Evolutionary conservation across 78 protist species (phyloP), one percentile per base, ranked within the genome.

Genomic region (Cavenderia fasciculata): DNA sequence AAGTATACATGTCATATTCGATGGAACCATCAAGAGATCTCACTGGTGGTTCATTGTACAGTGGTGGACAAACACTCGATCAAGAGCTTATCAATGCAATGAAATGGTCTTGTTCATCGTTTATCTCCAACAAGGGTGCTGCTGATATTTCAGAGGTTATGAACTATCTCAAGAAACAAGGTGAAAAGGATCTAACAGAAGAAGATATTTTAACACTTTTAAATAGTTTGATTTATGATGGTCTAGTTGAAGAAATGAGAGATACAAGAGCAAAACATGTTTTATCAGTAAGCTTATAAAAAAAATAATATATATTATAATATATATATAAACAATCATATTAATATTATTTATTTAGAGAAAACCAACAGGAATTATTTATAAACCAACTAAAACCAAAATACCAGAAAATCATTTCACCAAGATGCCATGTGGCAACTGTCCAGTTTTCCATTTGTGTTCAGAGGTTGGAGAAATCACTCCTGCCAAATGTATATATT

Each of bases 371-470:
- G 90, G 85, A 36, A 27, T 82, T 2, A 27, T 75, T 16, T 72
- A 77, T 73, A 70, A 65, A 51, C 85, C 85, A 70, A 74, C 91
- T 8, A 82, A 65, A 63, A 68, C 76, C 21, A 59, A 54, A 16
- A 70, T 74, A 19, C 75, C 77, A n/a, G 85, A 47, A 33, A 91
- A 77, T 46, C 57, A 71, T 49, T 66, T 84, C 41, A 52, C 84
- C 36, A 65, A 70, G 29, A 92, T 92, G 84, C 95, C 95, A n/a
- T 92, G 95, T 72, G 95, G 95, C 2, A 38, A 25, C 14, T 92
- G 95, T 69, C 95, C 91, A 25, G 91, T 92, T 19, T 92, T 92
- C 25, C 36, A 65, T 33, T 23, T 62, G 2, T 92, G 95, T 72
- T 29, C 36, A 8, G 92, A 70, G 25, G 68, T 51, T 16, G 95